Evolutionary conservation across 1,139 yeast genomes (phyloP), one percentile per base, ranked within the genome.

Genomic region (Hansenula lynferdii): DNA sequence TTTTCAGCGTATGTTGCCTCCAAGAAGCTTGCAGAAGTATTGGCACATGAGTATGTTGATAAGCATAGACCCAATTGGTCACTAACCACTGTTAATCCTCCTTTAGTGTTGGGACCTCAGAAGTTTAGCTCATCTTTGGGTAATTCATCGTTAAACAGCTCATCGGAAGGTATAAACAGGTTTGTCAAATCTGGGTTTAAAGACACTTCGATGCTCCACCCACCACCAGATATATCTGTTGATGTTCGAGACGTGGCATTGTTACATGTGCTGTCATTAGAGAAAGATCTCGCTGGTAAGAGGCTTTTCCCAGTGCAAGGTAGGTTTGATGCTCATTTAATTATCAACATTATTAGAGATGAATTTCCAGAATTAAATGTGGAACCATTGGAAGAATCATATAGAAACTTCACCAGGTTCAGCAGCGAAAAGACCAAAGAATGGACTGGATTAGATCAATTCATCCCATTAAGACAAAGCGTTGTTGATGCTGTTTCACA

Each of bases 1-100:
- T n/a, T n/a, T n/a, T n/a, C n/a, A 43, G 80, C 72, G 6, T 77
- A 76, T 56, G 44, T 60, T 44, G 77, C 70, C 1, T 73, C 81
- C 8, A 77, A 77, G 56, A 70, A 64, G 22, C 63, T 65, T 40
- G 77, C 80, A 14, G 82, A 76, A 51, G 54, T 56, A 42, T 71
- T 75, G 3, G 80, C 77, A 1, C 73, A 83, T 78, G 69, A 73
- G 3, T 77, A 71, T 44, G 57, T 70, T 24, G 52, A 60, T 37
- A 47, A 44, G n/a, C 54, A 59, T 33, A 60, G 61, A 5, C 70
- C 75, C 11, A 56, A 54, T 18, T 77, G 76, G 50, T 58, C 58
- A 8, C 49, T 77, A 23, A 55, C 70, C 11, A 62, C 71, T 1
- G 67, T 76, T 9, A 68, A 66, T 42, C 81, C 82, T 11, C 68